These are phyloP conservation scores for Phaeoacremonium minimum DNA, from an alignment of 2,329 filamentous ascomycete species.

Conservation along the genomic window DNA sequence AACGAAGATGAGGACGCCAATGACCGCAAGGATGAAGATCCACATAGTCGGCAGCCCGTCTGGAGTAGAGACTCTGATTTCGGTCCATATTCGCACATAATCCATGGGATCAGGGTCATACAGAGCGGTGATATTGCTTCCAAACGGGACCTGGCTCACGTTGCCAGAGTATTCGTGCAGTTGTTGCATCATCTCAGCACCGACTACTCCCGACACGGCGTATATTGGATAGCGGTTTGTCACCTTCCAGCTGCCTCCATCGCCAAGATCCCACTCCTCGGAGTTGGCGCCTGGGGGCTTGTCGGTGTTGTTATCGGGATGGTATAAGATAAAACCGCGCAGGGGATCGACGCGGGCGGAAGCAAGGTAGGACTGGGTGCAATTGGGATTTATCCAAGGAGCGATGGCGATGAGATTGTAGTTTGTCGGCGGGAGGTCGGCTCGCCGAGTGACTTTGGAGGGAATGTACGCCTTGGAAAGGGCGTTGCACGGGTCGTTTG, in stretches of 20 bases:
- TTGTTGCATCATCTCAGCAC: slow-evolving; percentile 64
- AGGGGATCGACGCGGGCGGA: slow-evolving; percentile 55
- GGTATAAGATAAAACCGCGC: slow-evolving; percentile 61
- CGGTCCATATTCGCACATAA: slow-evolving; percentile 57
- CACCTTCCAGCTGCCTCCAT: slow-evolving; percentile 66
- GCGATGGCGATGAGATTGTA: slow-evolving; percentile 78
- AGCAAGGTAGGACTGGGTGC: slow-evolving; percentile 68
- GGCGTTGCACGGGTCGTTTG: slow-evolving; percentile 57
- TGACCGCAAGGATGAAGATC: slow-evolving; percentile 70
- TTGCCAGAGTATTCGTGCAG: slow-evolving; percentile 75
- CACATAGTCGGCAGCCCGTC: slow-evolving; percentile 67
- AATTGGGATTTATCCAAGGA: slow-evolving; percentile 76
- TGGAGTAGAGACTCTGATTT: slow-evolving; percentile 41
- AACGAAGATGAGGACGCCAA: slow-evolving; percentile 66
- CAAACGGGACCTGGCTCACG: slow-evolving; percentile 56
- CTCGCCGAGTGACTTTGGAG: slow-evolving; percentile 66
- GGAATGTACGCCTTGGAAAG: slow-evolving; percentile 65
- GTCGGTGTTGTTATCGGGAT: slow-evolving; percentile 47
- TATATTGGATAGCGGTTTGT: slow-evolving; percentile 77
- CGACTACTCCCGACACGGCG: slow-evolving; percentile 66
- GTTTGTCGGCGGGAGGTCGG: slow-evolving; percentile 63
- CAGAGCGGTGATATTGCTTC: slow-evolving; percentile 47
- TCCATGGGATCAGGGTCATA: slow-evolving; percentile 53
- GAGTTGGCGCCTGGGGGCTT: slow-evolving; percentile 64
- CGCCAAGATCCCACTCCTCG: slow-evolving; percentile 64